Evolutionary conservation across 371 early-diverging fungal species (phyloP).

Genomic region (Entomophthora muscae): DNA sequence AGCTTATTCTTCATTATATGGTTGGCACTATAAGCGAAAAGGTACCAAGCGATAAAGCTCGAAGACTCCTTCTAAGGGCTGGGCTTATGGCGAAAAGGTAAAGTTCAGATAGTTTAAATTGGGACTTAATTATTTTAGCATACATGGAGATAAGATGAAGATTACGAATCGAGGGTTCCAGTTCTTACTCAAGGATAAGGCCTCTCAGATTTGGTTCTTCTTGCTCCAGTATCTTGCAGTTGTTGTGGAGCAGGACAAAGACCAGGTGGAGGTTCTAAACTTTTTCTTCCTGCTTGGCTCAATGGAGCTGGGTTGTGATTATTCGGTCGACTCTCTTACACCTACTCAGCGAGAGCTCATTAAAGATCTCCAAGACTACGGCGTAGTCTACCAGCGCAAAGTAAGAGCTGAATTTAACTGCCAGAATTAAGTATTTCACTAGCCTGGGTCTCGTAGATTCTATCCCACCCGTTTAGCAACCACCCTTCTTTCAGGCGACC

Average conservation of each 20-base stretch:
- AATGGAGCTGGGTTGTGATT: slow-evolving; percentile 75
- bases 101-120: slow-evolving; percentile 8
- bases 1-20: slow-evolving; percentile 79
- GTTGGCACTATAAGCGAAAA: slow-evolving; percentile 67
- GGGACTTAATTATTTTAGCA: neutral
- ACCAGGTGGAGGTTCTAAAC: slow-evolving; percentile 77
- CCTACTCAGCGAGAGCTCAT: slow-evolving; percentile 66
- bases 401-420: slow-evolving; percentile 15
- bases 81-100: slow-evolving; percentile 54
- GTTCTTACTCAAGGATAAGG: slow-evolving; percentile 82
- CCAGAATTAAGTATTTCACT: neutral
- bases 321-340: slow-evolving; percentile 67
- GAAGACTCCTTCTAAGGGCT: slow-evolving; percentile 51
- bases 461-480: slow-evolving; percentile 88
- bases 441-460: slow-evolving; percentile 52
- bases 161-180: slow-evolving; percentile 95
- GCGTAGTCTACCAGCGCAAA: slow-evolving; percentile 77
- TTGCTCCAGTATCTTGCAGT: slow-evolving; percentile 80
- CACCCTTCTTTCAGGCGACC: slow-evolving; percentile 67
- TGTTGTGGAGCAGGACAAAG: slow-evolving; percentile 70
- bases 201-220: slow-evolving; percentile 89
- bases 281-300: slow-evolving; percentile 83
- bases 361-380: slow-evolving; percentile 73
- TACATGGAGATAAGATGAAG: slow-evolving; percentile 17
- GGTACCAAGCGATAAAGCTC: slow-evolving; percentile 51